Conservation (phyloP, 2,329 filamentous ascomycete species). For the Hypoxylon sp. region DNA sequence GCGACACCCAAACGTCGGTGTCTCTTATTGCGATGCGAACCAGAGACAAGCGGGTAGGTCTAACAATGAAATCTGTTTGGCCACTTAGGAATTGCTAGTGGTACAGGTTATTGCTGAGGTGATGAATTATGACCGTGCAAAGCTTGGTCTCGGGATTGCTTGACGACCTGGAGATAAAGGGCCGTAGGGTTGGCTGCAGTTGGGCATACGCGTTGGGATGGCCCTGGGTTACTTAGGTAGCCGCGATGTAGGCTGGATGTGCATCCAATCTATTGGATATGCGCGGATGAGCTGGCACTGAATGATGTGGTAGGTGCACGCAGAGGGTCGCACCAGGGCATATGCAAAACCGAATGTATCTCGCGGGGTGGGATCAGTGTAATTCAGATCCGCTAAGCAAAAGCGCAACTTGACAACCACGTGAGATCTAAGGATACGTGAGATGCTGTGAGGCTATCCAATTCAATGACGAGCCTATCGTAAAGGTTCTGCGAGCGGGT, state of each 20-base stretch:
- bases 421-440: constrained; percentile 45
- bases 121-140: constrained; percentile 45
- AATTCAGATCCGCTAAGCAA: constrained; percentile 55
- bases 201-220: constrained; percentile 59
- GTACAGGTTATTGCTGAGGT: constrained; percentile 39
- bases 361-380: constrained; percentile 58
- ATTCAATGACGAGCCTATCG: constrained; percentile 42
- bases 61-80: constrained; percentile 36
- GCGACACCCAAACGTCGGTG: constrained; percentile 47
- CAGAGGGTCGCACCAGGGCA: constrained; percentile 67
- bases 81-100: constrained; percentile 33
- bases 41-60: constrained; percentile 43
- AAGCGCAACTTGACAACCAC: constrained; percentile 44
- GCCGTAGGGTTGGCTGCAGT: constrained; percentile 57
- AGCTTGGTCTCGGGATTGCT: constrained; percentile 42
- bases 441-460: constrained; percentile 46
- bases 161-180: constrained; percentile 50
- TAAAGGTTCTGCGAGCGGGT: constrained; percentile 48
- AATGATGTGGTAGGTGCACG: constrained; percentile 63
- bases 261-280: constrained; percentile 68
- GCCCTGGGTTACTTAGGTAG: constrained; percentile 58
- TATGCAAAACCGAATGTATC: constrained; percentile 68
- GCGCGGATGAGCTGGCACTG: constrained; percentile 72
- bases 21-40: constrained; percentile 49
- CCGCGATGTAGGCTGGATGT: constrained; percentile 59